Evolutionary conservation across 2,329 filamentous ascomycete genomes (phyloP).

Genomic region (Teratosphaeria epicoccoides): DNA sequence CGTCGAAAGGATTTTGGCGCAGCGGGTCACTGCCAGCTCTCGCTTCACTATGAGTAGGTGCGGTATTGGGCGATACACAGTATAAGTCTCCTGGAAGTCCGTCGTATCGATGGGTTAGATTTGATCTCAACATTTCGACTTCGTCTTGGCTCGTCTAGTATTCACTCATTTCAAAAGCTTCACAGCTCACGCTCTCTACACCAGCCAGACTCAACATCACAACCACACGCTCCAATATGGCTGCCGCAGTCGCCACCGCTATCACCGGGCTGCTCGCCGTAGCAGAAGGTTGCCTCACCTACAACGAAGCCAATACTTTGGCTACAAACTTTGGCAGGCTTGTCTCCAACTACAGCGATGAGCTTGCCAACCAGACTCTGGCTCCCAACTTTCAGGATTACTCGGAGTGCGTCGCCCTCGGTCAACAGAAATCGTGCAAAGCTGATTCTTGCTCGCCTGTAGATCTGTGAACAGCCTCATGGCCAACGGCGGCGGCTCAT

Average conservation of each 20-base stretch:
- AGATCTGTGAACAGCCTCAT: conserved; percentile 9
- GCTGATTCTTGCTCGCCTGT: background rate
- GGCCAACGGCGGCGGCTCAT: conserved; percentile 1
- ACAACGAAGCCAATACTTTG: conserved; percentile 1
- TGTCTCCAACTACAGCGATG: conserved; percentile 3
- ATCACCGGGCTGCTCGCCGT: background rate
- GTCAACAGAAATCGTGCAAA: background rate
- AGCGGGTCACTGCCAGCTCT: background rate
- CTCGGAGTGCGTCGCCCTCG: conserved; percentile 6
- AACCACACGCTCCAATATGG: background rate
- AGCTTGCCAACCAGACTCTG: conserved; percentile 6
- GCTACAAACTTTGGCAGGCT: conserved; percentile 7
- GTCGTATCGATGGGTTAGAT: no score
- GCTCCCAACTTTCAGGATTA: conserved; percentile 4
- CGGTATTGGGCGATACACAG: background rate
- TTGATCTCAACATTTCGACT: no score
- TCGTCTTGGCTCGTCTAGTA: background rate
- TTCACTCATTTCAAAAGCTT: background rate
- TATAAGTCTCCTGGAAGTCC: background rate
- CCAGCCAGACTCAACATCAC: background rate
- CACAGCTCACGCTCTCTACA: background rate
- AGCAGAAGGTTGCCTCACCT: background rate
- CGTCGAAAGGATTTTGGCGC: background rate
- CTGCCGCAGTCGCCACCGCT: background rate
- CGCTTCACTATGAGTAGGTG: background rate